These are phyloP conservation scores for Petunia secreta DNA, from an alignment of 257 asterid genomes.

Conservation along the genomic window DNA sequence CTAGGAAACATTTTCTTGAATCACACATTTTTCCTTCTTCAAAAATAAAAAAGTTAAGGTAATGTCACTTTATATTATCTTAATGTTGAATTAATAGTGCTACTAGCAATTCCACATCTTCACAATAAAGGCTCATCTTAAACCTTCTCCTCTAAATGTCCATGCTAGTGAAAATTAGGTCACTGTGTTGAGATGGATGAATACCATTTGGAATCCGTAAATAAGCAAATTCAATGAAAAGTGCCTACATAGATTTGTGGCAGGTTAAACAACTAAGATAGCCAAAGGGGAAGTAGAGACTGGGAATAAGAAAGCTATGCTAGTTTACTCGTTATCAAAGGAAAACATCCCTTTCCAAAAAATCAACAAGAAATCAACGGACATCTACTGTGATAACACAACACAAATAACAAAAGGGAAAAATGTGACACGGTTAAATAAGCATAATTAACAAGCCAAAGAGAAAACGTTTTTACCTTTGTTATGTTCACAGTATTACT, in stretches of 20 bases:
- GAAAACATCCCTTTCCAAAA: background rate
- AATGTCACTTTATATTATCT: background rate
- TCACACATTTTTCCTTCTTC: background rate
- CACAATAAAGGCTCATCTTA: background rate
- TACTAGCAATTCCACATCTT: background rate
- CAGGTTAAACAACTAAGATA: constrained; percentile 10
- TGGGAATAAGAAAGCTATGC: background rate
- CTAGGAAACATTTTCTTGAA: background rate
- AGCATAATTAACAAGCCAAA: background rate
- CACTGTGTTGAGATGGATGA: background rate
- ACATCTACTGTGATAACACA: constrained; percentile 1
- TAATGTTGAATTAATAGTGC: background rate
- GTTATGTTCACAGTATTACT: constrained; percentile 74
- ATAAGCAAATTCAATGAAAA: background rate
- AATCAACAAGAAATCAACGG: background rate
- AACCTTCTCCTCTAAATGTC: background rate
- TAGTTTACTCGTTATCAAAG: constrained; percentile 6
- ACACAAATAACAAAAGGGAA: constrained; percentile 8
- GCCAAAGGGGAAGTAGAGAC: background rate
- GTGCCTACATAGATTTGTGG: background rate
- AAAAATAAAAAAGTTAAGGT: background rate
- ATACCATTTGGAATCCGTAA: background rate
- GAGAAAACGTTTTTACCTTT: constrained; percentile 50
- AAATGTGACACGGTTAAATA: background rate
- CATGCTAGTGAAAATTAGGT: background rate